These are phyloP conservation scores for Pharnaceum exiguum DNA, from an alignment of 148 eudicot species.

Conservation along the genomic window DNA sequence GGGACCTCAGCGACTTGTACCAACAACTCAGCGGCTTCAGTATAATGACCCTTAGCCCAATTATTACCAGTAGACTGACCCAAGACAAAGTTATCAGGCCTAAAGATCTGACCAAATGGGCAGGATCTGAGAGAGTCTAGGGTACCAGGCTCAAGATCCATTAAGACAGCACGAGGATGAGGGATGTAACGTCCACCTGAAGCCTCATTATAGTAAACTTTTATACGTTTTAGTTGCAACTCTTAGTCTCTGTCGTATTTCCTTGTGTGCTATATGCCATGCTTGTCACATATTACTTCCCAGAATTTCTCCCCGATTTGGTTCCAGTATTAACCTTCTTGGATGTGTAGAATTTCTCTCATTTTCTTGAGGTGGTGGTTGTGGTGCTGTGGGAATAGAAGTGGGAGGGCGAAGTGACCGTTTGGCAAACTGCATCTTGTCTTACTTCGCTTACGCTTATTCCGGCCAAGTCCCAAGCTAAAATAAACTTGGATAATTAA, in stretches of 20 bases:
- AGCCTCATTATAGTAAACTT: constrained; percentile 49
- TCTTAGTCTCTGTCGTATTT: constrained; percentile 39
- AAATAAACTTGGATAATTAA: no score
- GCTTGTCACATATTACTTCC: constrained; percentile 46
- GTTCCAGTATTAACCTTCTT: constrained; percentile 51
- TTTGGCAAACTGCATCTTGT: no score
- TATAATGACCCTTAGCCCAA: constrained; percentile 3
- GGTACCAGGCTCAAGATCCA: constrained; percentile 58
- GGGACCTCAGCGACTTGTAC: no score
- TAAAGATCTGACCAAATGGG: constrained; percentile 3
- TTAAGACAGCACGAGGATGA: constrained; percentile 53
- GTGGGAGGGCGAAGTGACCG: no score
- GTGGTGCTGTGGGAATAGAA: no score
- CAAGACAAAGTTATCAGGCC: constrained; percentile 5
- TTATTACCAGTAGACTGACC: constrained; percentile 8
- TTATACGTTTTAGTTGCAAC: constrained; percentile 42
- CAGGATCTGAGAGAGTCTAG: constrained; percentile 48
- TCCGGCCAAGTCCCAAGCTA: no score
- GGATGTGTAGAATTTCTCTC: constrained; percentile 54
- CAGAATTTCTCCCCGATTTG: constrained; percentile 24
- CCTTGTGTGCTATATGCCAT: constrained; percentile 46
- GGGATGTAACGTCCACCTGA: constrained; percentile 49
- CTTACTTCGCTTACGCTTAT: no score
- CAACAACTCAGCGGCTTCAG: constrained; percentile 1
- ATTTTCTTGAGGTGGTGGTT: no score